A percentile compares a stretch with the other conserved stretches of the same genome.
phyloP scores from a whole-genome alignment of 2,329 filamentous ascomycete species.

The Colletotrichum caudatum region DNA sequence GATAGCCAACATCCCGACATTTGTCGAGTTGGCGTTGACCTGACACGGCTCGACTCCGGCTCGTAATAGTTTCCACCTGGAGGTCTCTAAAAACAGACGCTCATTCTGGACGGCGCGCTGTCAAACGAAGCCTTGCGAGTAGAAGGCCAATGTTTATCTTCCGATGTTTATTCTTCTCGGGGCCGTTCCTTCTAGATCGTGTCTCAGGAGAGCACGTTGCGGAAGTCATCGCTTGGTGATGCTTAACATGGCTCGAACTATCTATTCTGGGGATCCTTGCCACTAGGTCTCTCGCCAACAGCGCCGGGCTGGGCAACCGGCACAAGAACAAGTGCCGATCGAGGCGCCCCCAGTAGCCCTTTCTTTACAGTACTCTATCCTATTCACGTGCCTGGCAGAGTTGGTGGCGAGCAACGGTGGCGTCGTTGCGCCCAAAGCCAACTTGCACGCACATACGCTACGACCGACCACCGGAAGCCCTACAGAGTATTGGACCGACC shows the following conservation, averaged over 20 bases:
- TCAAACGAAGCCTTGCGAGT: constrained; percentile 26
- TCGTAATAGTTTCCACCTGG: constrained; percentile 21
- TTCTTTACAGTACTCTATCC: not conserved
- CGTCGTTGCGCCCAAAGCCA: constrained; percentile 14
- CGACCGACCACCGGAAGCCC: not conserved
- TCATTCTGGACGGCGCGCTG: constrained; percentile 19
- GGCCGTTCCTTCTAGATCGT: constrained; percentile 2
- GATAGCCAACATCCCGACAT: not conserved
- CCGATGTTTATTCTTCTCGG: constrained; percentile 19
- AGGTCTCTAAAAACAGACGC: constrained; percentile 20
- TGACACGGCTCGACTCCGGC: constrained; percentile 21
- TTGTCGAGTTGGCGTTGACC: constrained; percentile 4
- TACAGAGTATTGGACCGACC: not conserved
- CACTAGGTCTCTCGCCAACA: constrained; percentile 20
- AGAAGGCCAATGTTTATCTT: constrained; percentile 14
- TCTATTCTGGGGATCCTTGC: constrained; percentile 18
- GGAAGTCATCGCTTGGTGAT: constrained; percentile 33
- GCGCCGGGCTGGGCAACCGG: constrained; percentile 10
- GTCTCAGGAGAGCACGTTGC: constrained; percentile 38
- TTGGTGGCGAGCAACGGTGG: constrained; percentile 15
- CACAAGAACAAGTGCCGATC: constrained; percentile 20
- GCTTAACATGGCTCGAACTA: constrained; percentile 11
- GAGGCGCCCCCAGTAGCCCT: constrained; percentile 11
- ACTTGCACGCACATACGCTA: constrained; percentile 11
- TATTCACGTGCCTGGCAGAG: constrained; percentile 10